Evolutionary conservation across 1,284 basidiomycete genomes (phyloP).

Genomic region (Ceratobasidium sp.): DNA sequence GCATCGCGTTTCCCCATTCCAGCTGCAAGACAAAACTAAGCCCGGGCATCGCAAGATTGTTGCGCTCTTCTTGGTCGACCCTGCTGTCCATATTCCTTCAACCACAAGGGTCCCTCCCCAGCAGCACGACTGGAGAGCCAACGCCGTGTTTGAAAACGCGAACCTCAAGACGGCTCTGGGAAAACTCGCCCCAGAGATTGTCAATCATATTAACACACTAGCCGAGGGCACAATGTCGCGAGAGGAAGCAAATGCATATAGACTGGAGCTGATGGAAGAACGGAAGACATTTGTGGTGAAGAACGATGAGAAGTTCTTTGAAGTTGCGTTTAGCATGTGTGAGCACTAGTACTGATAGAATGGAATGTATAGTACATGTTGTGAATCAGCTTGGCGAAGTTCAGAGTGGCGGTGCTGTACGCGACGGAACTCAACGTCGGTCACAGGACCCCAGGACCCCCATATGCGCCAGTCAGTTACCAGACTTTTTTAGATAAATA

Average conservation of each 20-base stretch:
- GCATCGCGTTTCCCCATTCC: slow-evolving; percentile 50
- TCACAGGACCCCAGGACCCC: too few species aligned
- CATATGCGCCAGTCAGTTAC: too few species aligned
- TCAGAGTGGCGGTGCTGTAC: too few species aligned
- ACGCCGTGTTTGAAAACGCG: slow-evolving; percentile 31
- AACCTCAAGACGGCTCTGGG: slow-evolving; percentile 35
- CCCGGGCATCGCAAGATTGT: slow-evolving; percentile 51
- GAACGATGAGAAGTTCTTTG: slow-evolving; percentile 5
- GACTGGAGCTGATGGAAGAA: slow-evolving; percentile 33
- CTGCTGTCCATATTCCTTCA: slow-evolving; percentile 42
- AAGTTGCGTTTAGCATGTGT: neutral
- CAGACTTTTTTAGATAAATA: too few species aligned
- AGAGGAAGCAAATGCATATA: slow-evolving; percentile 5
- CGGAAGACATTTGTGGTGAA: neutral
- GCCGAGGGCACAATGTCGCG: neutral
- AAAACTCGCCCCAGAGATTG: slow-evolving; percentile 38
- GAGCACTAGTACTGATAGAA: neutral
- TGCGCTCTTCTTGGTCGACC: slow-evolving; percentile 51
- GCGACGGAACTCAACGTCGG: too few species aligned
- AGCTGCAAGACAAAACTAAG: slow-evolving; percentile 47
- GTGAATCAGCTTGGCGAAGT: too few species aligned
- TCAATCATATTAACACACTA: neutral
- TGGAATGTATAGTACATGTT: too few species aligned
- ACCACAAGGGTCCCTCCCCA: slow-evolving; percentile 44
- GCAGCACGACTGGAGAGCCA: slow-evolving; percentile 48